Conservation (phyloP, 176 grass and related monocot species). For the Carex myosuroides region DNA sequence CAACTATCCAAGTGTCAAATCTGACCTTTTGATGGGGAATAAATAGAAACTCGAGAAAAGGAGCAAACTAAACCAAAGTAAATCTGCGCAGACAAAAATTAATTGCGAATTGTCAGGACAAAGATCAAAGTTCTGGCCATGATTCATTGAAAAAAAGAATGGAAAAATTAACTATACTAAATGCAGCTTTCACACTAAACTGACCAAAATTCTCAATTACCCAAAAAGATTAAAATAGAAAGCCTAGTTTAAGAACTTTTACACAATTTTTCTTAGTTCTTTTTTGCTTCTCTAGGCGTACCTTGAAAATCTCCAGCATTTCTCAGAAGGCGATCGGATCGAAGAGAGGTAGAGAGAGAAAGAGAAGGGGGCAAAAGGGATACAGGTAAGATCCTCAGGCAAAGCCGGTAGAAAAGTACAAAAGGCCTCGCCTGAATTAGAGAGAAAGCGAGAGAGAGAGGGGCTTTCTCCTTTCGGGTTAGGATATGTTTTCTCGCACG, state of each 20-base stretch:
- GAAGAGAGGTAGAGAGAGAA: slow-evolving; percentile 1
- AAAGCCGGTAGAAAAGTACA: slow-evolving; percentile 7
- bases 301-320: slow-evolving; percentile 24
- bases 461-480: slow-evolving; percentile 14
- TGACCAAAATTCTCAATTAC: neutral
- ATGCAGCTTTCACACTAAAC: neutral
- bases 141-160: neutral
- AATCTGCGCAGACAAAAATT: slow-evolving; percentile 4
- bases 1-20: slow-evolving; percentile 20
- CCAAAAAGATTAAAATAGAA: slow-evolving; percentile 7
- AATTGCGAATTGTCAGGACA: slow-evolving; percentile 9
- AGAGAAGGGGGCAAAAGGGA: slow-evolving; percentile 17
- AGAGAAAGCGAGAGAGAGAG: neutral
- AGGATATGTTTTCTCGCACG: neutral
- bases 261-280: neutral
- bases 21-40: slow-evolving; percentile 16
- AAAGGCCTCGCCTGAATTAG: neutral
- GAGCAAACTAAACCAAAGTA: neutral
- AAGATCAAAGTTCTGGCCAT: neutral
- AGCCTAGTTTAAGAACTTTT: neutral
- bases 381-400: slow-evolving; percentile 5
- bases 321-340: slow-evolving; percentile 10
- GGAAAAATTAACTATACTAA: neutral
- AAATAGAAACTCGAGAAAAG: slow-evolving; percentile 1
- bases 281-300: neutral